phyloP scores from a whole-genome alignment of 1,284 basidiomycete genomes.

The Marasmius tenuissimus region DNA sequence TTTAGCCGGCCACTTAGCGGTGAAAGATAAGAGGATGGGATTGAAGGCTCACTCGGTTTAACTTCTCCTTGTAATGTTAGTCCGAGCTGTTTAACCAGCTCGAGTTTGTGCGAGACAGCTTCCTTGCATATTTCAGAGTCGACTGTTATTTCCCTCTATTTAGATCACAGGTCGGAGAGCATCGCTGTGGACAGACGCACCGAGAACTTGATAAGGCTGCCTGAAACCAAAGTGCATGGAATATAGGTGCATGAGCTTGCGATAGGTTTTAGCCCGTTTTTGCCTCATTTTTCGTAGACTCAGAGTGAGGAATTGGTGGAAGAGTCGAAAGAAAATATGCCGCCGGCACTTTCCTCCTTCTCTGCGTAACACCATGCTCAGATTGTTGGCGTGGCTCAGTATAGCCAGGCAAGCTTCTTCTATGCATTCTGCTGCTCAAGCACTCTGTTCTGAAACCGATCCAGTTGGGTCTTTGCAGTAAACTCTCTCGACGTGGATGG shows the following conservation, averaged over 20 bases:
- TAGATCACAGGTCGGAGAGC: conserved; percentile 6
- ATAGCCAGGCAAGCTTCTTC: conserved; percentile 1
- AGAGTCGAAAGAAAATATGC: conserved; percentile 2
- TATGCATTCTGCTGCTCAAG: not conserved
- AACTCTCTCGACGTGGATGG: conserved; percentile 57
- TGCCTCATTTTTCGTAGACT: conserved; percentile 75
- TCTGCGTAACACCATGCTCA: not conserved
- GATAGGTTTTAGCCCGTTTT: conserved; percentile 90
- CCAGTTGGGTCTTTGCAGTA: conserved; percentile 18
- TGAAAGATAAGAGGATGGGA: conserved; percentile 6
- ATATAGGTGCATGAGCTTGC: conserved; percentile 90
- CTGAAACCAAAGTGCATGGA: conserved; percentile 84
- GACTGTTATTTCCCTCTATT: conserved; percentile 45
- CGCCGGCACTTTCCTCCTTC: not conserved
- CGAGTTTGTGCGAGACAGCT: conserved; percentile 68
- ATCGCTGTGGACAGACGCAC: conserved; percentile 39
- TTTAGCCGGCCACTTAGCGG: conserved; percentile 36
- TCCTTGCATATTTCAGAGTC: conserved; percentile 83
- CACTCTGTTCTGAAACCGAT: not conserved
- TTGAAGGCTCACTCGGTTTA: conserved; percentile 77
- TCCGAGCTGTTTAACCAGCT: conserved; percentile 73
- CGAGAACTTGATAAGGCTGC: conserved; percentile 87
- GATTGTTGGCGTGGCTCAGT: not conserved
- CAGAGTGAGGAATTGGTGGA: not conserved
- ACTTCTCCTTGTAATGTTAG: conserved; percentile 79